phyloP scores from a whole-genome alignment of 2,329 filamentous ascomycete species.

The Neonectria neomacrospora region DNA sequence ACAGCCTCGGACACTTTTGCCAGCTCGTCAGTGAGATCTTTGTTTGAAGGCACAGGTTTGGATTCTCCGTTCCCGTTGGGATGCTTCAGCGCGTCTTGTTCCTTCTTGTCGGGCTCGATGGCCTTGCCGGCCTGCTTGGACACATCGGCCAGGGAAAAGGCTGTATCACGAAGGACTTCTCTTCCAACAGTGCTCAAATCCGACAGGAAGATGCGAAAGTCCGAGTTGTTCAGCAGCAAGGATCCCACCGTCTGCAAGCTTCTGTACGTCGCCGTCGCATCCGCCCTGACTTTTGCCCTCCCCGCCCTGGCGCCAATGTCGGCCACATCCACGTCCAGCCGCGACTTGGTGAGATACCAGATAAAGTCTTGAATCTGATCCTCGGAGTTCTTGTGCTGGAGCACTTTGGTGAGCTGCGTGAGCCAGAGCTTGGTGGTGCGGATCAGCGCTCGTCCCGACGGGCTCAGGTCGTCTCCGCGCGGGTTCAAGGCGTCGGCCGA shows the following conservation, averaged over 20 bases:
- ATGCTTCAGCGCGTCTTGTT: conserved; percentile 63
- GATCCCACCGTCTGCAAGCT: conserved; percentile 86
- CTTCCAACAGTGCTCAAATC: conserved; percentile 83
- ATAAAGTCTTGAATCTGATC: conserved; percentile 94
- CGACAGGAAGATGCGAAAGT: conserved; percentile 87
- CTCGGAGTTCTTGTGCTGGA: conserved; percentile 82
- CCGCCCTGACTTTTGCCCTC: conserved; percentile 48
- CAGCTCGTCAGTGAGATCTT: conserved; percentile 71
- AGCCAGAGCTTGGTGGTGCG: conserved; percentile 80
- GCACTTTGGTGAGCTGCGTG: conserved; percentile 81
- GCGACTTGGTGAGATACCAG: conserved; percentile 84
- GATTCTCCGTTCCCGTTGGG: conserved; percentile 43
- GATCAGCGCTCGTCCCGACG: conserved; percentile 78
- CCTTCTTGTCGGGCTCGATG: conserved; percentile 74
- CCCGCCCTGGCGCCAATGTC: conserved; percentile 45
- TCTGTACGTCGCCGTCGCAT: conserved; percentile 66
- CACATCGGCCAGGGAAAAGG: conserved; percentile 79
- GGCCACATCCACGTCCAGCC: conserved; percentile 57
- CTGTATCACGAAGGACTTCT: conserved; percentile 88
- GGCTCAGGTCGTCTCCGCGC: conserved; percentile 74
- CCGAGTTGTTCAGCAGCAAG: conserved; percentile 87
- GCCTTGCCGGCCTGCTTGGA: conserved; percentile 79
- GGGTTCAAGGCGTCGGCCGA: conserved; percentile 83
- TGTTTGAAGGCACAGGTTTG: conserved; percentile 60
- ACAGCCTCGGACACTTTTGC: conserved; percentile 65